Evolutionary conservation across 208 protist species (phyloP), one percentile per base, ranked within the genome.

Genomic region (Leishmania braziliensis): DNA sequence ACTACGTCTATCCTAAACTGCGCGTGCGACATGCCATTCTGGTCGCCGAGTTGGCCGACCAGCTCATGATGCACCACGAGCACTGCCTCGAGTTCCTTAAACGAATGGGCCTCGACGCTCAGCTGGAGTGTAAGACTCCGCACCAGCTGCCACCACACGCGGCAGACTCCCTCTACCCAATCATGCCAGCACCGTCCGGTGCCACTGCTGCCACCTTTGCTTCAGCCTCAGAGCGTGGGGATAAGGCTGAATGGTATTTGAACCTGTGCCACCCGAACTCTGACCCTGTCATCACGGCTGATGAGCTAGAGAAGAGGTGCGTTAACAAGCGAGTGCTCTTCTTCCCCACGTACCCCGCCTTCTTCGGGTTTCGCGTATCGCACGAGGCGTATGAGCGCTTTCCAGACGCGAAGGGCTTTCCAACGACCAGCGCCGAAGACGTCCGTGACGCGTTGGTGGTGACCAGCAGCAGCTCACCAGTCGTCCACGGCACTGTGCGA

Each of bases 291-390:
- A 84, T 84, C 23, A 86, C 88, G 10, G 85, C 89, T 14, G 88
- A 90, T 8, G 83, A 86, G n/a, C 83, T 92, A 43, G 91, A 94
- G 81, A 85, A 88, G 62, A 83, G 84, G 36, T 89, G 84, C 43
- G 69, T 69, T 26, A 87, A 85, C 75, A 93, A 95, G 78, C 78
- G 78, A 2, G 75, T 72, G 3, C 83, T 97, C n/a, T 91, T 92
- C 85, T 84, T 95, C 56, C 93, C 92, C 16, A 91, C 91, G 48
- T 46, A 88, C 29, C 86, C 88, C 1, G 87, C 88, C 51, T 95
- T 91, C 79, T 90, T 97, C 83, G 90, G 91, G 12, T 94, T 97
- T 78, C 86, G 77, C 12, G 91, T 95, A 5, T 94, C 90, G 88
- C 73, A 84, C 26, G 79, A 80, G 26, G 90, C 92, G 26, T 93